Percentiles rank a stretch among this genome's conserved stretches.
phyloP scores from a whole-genome alignment of 495 filamentous ascomycete genomes.

The Penicilliopsis zonata region DNA sequence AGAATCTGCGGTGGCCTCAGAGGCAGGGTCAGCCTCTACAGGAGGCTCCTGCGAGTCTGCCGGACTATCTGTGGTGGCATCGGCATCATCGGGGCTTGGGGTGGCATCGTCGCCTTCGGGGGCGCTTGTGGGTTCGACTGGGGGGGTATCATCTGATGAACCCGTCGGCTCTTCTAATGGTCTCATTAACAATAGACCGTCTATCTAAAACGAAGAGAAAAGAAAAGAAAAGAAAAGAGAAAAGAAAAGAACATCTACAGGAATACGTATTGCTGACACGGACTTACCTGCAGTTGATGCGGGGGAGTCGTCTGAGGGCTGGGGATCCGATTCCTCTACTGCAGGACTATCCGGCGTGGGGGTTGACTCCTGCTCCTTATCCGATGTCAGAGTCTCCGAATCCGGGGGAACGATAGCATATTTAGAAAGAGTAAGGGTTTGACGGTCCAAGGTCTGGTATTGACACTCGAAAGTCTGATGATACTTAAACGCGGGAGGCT shows the following conservation, averaged over 20 bases:
- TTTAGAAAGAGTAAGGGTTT: constrained; percentile 20
- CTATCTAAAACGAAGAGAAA: no score
- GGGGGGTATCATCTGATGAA: no score
- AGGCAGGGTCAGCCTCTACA: constrained; percentile 3
- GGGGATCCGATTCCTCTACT: constrained; percentile 11
- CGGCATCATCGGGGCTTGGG: no score
- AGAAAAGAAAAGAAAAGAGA: no score
- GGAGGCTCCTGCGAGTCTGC: neutral
- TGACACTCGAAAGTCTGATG: constrained; percentile 22
- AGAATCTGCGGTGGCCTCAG: constrained; percentile 4
- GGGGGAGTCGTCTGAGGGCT: constrained; percentile 13
- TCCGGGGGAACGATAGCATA: constrained; percentile 21
- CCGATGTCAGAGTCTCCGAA: constrained; percentile 24
- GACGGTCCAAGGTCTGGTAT: constrained; percentile 29
- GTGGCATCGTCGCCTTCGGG: no score
- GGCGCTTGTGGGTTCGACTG: no score
- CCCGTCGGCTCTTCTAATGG: no score
- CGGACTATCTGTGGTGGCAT: neutral
- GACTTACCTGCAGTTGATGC: constrained; percentile 24
- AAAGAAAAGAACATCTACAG: no score
- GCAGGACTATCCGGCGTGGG: constrained; percentile 12
- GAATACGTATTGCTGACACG: no score
- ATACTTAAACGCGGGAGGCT: constrained; percentile 27
- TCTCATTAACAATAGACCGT: no score
- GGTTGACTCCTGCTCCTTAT: constrained; percentile 25